Base-by-base conservation (phyloP, 208 protist genomes). In the Trypanosoma vivax region DNA sequence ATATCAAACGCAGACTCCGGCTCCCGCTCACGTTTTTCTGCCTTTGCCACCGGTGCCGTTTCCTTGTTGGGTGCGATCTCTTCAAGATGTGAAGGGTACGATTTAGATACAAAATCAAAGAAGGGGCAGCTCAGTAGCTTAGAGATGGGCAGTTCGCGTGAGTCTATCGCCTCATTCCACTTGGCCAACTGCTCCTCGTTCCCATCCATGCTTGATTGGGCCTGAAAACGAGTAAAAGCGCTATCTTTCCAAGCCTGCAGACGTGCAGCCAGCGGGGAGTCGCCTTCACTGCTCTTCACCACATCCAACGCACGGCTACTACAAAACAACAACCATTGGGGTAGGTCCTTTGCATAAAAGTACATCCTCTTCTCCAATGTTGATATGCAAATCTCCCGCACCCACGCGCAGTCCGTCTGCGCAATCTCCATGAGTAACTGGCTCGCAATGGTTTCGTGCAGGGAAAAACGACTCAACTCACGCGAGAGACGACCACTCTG, bases 331-430 rank as follows among this genome's bases (percentile, higher is more conserved):
- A 91, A 52, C 52, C 76, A 89, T 2, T 75, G 69, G 50, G 83
- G 78, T n/a, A 76, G 42, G 7, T 86, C 82, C 18, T 81, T 83
- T 46, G 65, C 69, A 73, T 94, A 94, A 47, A 91, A 88, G 62
- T 91, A 88, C 83, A 94, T 84, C 43, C 70, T 65, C 45, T 65
- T 76, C 63, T 91, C 77, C 7, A 94, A 53, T 7, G 57, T 63
- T 4, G 87, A 76, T 50, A 94, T 57, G 54, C 87, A 94, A 16
- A 55, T 51, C 4, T 54, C 37, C 3, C 18, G 28, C n/a, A 37
- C 58, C 24, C 86, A 72, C 0, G 25, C 42, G 2, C 66, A 61
- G 10, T 69, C 62, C 33, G 21, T 72, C 29, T 56, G 25, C n/a
- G 70, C 60, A 37, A 94, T 24, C 39, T 85, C 76, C n/a, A 85